Evolutionary conservation across 257 asterid species (phyloP).

Genomic region (Lithospermum erythrorhizon): DNA sequence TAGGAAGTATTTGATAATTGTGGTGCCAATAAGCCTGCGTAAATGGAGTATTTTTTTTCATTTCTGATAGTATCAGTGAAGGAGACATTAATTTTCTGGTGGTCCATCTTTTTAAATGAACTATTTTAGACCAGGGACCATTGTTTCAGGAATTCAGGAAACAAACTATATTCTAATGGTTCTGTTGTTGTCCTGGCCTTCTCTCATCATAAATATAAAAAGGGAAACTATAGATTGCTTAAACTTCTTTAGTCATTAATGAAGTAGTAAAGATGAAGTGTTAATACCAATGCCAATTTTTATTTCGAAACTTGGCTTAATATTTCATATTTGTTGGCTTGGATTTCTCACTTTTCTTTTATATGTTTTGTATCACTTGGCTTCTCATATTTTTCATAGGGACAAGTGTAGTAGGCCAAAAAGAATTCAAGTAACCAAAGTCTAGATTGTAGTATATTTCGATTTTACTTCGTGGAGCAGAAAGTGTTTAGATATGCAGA

Average conservation of each 20-base stretch:
- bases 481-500: slow-evolving; percentile 55
- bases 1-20: too few relatives aligned
- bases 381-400: slow-evolving; percentile 27
- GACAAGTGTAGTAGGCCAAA: slow-evolving; percentile 50
- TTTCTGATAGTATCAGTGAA: neutral
- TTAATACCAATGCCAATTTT: neutral
- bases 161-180: neutral
- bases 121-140: neutral
- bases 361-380: slow-evolving; percentile 16
- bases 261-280: neutral
- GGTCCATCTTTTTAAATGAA: neutral
- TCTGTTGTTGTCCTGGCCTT: neutral
- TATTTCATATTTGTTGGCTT: slow-evolving; percentile 9
- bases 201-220: neutral
- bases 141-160: neutral
- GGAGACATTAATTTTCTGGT: neutral
- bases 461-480: neutral
- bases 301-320: neutral
- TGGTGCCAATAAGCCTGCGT: neutral
- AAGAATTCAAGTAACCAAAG: slow-evolving; percentile 30
- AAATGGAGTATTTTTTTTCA: neutral
- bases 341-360: slow-evolving; percentile 33
- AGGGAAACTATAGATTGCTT: neutral
- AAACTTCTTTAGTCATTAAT: neutral
- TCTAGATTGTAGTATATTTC: neutral